These are phyloP conservation scores for Acrocalymma vagum DNA, from an alignment of 2,329 filamentous ascomycete species.

Conservation along the genomic window DNA sequence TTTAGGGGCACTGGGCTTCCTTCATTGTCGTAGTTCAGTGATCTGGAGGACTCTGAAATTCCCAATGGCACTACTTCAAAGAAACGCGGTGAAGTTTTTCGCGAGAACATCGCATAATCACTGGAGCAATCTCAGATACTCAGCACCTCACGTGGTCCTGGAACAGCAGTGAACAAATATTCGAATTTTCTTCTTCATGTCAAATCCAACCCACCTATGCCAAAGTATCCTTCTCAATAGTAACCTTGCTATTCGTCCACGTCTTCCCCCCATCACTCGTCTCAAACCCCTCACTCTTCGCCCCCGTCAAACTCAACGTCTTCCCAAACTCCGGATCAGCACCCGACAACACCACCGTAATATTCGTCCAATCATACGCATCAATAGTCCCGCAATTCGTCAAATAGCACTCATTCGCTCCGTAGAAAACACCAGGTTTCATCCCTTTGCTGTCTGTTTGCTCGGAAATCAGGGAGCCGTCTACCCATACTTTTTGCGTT, in stretches of 20 bases:
- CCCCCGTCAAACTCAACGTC: constrained; percentile 5
- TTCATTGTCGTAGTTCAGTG: no score
- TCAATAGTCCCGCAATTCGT: constrained; percentile 10
- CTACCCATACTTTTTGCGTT: constrained; percentile 8
- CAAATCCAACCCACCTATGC: no score
- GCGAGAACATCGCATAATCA: no score
- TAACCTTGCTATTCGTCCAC: constrained; percentile 16
- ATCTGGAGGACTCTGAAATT: no score
- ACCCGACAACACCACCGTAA: constrained; percentile 10
- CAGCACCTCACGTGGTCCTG: no score
- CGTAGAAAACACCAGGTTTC: constrained; percentile 28
- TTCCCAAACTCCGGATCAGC: constrained; percentile 11
- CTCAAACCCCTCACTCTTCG: constrained; percentile 4
- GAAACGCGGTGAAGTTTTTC: no score
- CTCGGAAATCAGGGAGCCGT: constrained; percentile 5
- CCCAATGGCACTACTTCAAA: no score
- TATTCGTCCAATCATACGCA: constrained; percentile 15
- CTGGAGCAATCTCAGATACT: no score
- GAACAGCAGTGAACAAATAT: no score
- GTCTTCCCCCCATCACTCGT: constrained; percentile 17
- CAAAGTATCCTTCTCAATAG: constrained; percentile 11
- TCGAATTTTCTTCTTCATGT: no score
- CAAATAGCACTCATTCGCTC: constrained; percentile 10
- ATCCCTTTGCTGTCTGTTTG: constrained; percentile 7
- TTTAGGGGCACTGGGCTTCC: no score